Evolutionary conservation across 345 rosid species (phyloP), one percentile per base, ranked within the genome.

Genomic region (Rhodamnia rubescens): DNA sequence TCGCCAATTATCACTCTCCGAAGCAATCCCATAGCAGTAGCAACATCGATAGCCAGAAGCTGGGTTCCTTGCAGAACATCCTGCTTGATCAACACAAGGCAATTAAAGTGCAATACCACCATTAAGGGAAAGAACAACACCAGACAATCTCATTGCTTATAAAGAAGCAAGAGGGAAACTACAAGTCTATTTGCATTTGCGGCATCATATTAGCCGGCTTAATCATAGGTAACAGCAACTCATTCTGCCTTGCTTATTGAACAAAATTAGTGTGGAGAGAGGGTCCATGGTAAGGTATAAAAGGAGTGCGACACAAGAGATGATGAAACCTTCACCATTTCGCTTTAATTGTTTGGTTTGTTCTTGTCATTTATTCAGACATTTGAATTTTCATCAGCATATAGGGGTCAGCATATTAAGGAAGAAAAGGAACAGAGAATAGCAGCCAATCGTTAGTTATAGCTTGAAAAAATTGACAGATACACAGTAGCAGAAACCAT

Each of bases 61-160:
- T 95, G 98, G 84, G 99, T 95, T 84, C 99, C 99, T 92, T 96
- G 99, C 93, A 93, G 92, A 86, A 97, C 95, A 90, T 97, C 98
- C 99, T 97, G 95, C 74, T 86, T 86, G 75, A 61, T 49, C 57
- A 83, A 50, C 20, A 29, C 44, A 56, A 86, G n/a, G 53, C 26
- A 42, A 51, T 36, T n/a, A 83, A 26, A 51, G 64, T 57, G 50
- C 44, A 47, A 83, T 12, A 50, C 74, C 44, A 49, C 18, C 55
- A 56, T 27, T 69, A 69, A 51, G 16, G 74, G 13, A 84, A 84
- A 20, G 27, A 78, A 53, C 36, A 42, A 21, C 53, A 83, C 57
- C 16, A 69, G 27, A 64, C 15, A 44, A 53, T 54, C 44, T 47
- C 53, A 52, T 50, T n/a, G 26, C 29, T 24, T 27, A n/a, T 16